A percentile compares a stretch with the other conserved stretches of the same genome.
Conservation (phyloP, 2,329 filamentous ascomycete genomes). For the Cladobotryum mycophilum region DNA sequence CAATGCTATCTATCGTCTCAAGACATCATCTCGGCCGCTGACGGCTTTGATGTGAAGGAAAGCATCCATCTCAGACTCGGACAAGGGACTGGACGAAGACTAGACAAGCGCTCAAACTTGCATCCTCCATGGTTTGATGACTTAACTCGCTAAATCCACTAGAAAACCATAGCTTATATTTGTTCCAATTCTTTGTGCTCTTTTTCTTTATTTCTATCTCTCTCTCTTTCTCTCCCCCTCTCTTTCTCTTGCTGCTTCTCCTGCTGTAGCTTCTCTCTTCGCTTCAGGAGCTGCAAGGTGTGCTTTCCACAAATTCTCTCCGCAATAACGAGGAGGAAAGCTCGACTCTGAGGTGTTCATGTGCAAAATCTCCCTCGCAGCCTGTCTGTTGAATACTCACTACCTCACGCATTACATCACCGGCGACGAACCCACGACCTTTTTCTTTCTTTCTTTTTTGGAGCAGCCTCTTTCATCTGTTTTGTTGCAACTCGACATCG, state of each 20-base stretch:
- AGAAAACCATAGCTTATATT: constrained; percentile 1
- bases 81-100: background rate
- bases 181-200: constrained; percentile 4
- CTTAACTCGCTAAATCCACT: constrained; percentile 2
- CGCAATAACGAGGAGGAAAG: background rate
- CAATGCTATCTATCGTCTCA: background rate
- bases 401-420: too few relatives aligned
- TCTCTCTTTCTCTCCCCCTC: background rate
- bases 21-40: constrained; percentile 2
- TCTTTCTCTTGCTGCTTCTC: background rate
- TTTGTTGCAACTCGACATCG: background rate
- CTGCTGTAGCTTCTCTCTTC: background rate
- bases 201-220: background rate
- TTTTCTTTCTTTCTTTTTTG: background rate
- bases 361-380: background rate
- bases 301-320: background rate
- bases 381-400: background rate
- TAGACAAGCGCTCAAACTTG: background rate
- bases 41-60: background rate
- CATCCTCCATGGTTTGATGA: background rate
- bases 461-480: background rate
- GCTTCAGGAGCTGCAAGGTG: background rate
- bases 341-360: background rate
- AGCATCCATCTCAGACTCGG: background rate
- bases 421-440: too few relatives aligned